A percentile compares a stretch with the other conserved stretches of the same genome.
Evolutionary conservation across 257 asterid genomes (phyloP).

Genomic region (Scutellaria minor): DNA sequence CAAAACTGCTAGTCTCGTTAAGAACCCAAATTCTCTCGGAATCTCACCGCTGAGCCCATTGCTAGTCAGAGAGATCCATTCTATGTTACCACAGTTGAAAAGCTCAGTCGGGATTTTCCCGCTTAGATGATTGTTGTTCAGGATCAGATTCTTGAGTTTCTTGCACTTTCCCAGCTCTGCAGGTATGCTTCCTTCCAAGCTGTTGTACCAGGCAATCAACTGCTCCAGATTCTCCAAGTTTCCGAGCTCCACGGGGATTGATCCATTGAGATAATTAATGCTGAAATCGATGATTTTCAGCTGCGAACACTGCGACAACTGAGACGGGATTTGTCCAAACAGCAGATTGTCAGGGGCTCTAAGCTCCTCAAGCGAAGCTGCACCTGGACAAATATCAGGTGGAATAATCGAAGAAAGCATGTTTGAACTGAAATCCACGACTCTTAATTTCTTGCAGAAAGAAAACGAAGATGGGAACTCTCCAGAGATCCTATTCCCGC

Average conservation of each 20-base stretch:
- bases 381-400: conserved; percentile 73
- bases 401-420: conserved; percentile 68
- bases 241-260: conserved; percentile 78
- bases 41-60: conserved; percentile 72
- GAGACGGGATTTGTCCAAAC: conserved; percentile 75
- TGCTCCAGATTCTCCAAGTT: conserved; percentile 81
- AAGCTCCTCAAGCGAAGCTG: conserved; percentile 74
- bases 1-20: conserved; percentile 79
- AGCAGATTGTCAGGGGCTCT: conserved; percentile 70
- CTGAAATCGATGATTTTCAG: conserved; percentile 84
- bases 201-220: conserved; percentile 90
- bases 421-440: conserved; percentile 82
- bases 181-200: conserved; percentile 76
- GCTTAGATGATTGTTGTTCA: conserved; percentile 76
- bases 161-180: conserved; percentile 81
- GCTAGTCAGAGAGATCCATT: conserved; percentile 91
- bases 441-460: conserved; percentile 63
- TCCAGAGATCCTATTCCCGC: conserved; percentile 68
- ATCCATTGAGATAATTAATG: conserved; percentile 78
- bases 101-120: conserved; percentile 71
- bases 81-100: conserved; percentile 65
- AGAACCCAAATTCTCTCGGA: conserved; percentile 60
- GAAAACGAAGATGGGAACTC: conserved; percentile 79
- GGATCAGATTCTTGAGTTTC: conserved; percentile 83
- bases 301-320: conserved; percentile 66